Percentiles rank a stretch among this genome's conserved stretches.
phyloP scores from a whole-genome alignment of 1,284 basidiomycete species.

The Limonomyces culmigenus region DNA sequence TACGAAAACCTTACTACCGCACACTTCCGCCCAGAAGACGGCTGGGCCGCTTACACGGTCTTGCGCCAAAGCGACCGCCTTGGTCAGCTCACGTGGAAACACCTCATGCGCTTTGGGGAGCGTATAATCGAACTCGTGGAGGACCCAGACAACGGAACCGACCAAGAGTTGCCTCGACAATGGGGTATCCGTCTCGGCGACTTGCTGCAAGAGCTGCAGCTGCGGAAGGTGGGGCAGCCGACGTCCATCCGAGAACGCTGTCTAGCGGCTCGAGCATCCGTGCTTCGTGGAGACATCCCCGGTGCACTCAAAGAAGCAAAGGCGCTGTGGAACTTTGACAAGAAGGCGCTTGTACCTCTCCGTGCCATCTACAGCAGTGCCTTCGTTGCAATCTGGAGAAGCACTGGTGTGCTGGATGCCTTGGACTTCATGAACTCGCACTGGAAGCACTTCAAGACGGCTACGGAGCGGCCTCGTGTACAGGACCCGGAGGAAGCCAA shows the following conservation, averaged over 20 bases:
- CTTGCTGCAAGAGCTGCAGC: conserved; percentile 13
- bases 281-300: conserved; percentile 10
- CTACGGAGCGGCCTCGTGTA: too few species aligned
- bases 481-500: too few species aligned
- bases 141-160: conserved; percentile 9
- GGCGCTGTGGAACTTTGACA: too few species aligned
- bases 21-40: conserved; percentile 20
- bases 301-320: too few species aligned
- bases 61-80: conserved; percentile 10
- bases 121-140: conserved; percentile 15
- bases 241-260: conserved; percentile 3
- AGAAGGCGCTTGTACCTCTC: too few species aligned
- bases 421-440: conserved; percentile 15
- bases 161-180: conserved; percentile 12
- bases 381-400: too few species aligned
- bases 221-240: neutral
- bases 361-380: too few species aligned
- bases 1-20: conserved; percentile 3
- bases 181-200: conserved; percentile 22
- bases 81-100: conserved; percentile 8
- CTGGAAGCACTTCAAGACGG: conserved; percentile 11
- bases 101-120: conserved; percentile 17
- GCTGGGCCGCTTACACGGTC: conserved; percentile 20
- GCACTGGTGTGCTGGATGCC: conserved; percentile 16
- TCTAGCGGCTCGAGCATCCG: conserved; percentile 16